Percentiles rank a stretch among this genome's conserved stretches.
Evolutionary conservation across 2,329 filamentous ascomycete species (phyloP).

Genomic region (Epichloe hybrida): DNA sequence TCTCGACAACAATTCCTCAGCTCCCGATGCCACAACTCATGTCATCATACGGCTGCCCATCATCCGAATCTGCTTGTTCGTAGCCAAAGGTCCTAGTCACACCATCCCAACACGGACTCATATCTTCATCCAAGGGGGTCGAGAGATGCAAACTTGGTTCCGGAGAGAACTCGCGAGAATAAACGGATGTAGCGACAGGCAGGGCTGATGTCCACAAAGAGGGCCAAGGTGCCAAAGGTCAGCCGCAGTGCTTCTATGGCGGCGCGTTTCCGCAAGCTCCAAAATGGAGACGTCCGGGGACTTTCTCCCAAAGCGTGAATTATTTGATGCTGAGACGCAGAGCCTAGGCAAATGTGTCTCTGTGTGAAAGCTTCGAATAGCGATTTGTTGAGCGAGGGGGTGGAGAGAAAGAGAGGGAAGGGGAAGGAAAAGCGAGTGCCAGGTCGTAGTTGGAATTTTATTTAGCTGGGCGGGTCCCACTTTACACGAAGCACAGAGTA

Average conservation of each 20-base stretch:
- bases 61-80: conserved; percentile 19
- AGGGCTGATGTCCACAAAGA: conserved; percentile 26
- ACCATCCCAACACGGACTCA: conserved; percentile 48
- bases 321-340: conserved; percentile 22
- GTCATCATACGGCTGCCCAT: conserved; percentile 36
- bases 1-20: conserved; percentile 71
- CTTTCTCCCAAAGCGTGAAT: conserved; percentile 95
- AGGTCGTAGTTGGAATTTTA: conserved; percentile 12
- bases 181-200: conserved; percentile 31
- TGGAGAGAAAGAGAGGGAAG: conserved; percentile 24
- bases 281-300: conserved; percentile 74
- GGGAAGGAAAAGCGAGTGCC: conserved; percentile 9
- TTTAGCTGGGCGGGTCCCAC: conserved; percentile 10
- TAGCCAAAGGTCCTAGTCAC: conserved; percentile 5
- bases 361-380: conserved; percentile 98
- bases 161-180: conserved; percentile 4
- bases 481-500: too few relatives aligned
- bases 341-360: conserved; percentile 31
- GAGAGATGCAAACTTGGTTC: conserved; percentile 22
- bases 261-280: conserved; percentile 84
- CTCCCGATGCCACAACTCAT: conserved; percentile 29
- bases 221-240: conserved; percentile 50
- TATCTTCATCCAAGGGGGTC: conserved; percentile 71
- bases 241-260: conserved; percentile 99
- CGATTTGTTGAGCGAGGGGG: conserved; percentile 98